Evolutionary conservation across 2,329 filamentous ascomycete genomes (phyloP).

Genomic region (Xylariaceae sp.): DNA sequence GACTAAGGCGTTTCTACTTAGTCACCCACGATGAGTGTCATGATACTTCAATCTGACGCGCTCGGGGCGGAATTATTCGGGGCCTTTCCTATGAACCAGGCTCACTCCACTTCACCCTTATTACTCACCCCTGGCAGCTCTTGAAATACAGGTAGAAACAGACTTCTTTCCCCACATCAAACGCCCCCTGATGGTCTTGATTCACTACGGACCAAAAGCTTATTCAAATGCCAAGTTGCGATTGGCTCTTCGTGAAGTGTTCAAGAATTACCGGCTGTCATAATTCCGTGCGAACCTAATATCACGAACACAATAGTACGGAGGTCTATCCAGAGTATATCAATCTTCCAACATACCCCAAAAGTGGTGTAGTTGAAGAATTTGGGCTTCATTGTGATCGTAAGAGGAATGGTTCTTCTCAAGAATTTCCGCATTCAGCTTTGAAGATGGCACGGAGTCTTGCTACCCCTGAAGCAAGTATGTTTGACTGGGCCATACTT

Average conservation of each 20-base stretch:
- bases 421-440: background rate
- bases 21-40: background rate
- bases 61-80: background rate
- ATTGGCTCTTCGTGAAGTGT: slow-evolving; percentile 23
- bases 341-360: slow-evolving; percentile 1
- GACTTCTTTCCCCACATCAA: slow-evolving; percentile 1
- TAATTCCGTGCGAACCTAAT: slow-evolving; percentile 4
- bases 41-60: background rate
- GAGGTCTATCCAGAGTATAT: background rate
- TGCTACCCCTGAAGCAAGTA: slow-evolving; percentile 1
- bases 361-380: slow-evolving; percentile 2
- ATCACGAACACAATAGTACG: slow-evolving; percentile 14
- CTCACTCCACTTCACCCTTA: background rate
- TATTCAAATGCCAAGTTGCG: slow-evolving; percentile 16
- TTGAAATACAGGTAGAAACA: slow-evolving; percentile 16
- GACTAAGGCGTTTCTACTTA: background rate
- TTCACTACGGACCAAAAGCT: slow-evolving; percentile 9
- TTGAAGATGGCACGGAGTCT: slow-evolving; percentile 3
- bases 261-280: slow-evolving; percentile 6
- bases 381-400: slow-evolving; percentile 12
- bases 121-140: background rate
- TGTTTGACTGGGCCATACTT: background rate
- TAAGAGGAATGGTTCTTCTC: slow-evolving; percentile 6
- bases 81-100: background rate
- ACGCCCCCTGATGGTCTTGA: slow-evolving; percentile 2